phyloP scores from a whole-genome alignment of 352 stramenopile species.

The Phytophthora vignae region DNA sequence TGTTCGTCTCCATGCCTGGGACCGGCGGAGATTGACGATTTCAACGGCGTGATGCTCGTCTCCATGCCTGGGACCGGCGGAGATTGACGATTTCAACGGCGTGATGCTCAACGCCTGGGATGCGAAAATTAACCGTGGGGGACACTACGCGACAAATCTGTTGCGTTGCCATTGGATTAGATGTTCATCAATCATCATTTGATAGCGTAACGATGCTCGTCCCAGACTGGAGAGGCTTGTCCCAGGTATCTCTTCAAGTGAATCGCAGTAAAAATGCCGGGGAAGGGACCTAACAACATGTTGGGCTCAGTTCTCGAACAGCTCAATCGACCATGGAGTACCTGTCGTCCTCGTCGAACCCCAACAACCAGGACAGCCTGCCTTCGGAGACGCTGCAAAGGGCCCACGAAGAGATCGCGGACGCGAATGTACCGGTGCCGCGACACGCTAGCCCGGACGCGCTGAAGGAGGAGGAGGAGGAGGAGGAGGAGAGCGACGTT shows the following conservation, averaged over 20 bases:
- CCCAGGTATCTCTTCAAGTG: not conserved
- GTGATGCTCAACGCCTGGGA: too few relatives aligned
- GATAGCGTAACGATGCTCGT: not conserved
- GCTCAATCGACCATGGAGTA: conserved; percentile 25
- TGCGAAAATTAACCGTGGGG: not conserved
- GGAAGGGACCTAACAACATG: not conserved
- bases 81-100: too few relatives aligned
- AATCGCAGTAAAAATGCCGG: not conserved
- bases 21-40: too few relatives aligned
- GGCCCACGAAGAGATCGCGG: conserved; percentile 14
- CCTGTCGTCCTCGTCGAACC: conserved; percentile 12
- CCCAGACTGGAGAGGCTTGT: not conserved
- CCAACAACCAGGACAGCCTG: conserved; percentile 28
- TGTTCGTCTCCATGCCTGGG: not conserved
- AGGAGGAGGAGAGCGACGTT: conserved; percentile 29
- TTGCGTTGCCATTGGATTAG: too few relatives aligned
- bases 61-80: not conserved
- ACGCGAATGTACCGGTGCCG: not conserved
- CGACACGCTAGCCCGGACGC: not conserved
- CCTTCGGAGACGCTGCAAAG: conserved; percentile 18
- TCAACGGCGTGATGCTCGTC: too few relatives aligned
- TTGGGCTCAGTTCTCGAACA: not conserved
- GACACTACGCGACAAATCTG: not conserved
- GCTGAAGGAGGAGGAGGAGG: conserved; percentile 8
- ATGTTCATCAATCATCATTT: not conserved